Evolutionary conservation across 805 yeast genomes (phyloP).

Genomic region (Candida nitratophila): DNA sequence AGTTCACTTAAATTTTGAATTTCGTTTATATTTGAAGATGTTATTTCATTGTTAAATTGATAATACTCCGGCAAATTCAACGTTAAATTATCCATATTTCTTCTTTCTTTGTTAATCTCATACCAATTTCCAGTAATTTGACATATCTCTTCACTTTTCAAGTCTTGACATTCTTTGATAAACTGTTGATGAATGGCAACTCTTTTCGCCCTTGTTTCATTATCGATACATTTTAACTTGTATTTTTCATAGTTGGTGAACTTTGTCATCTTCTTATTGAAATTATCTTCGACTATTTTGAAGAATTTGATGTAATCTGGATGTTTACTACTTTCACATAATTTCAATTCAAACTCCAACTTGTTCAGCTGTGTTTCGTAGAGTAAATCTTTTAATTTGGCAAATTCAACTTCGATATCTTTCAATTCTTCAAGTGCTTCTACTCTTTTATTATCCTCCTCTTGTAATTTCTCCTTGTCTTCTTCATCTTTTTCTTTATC

Average conservation of each 20-base stretch:
- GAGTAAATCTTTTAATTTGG: slow-evolving; percentile 72
- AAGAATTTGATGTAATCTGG: slow-evolving; percentile 78
- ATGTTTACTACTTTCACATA: slow-evolving; percentile 85
- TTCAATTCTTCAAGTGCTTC: slow-evolving; percentile 69
- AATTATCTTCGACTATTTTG: slow-evolving; percentile 62
- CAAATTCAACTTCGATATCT: slow-evolving; percentile 80
- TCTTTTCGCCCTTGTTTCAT: slow-evolving; percentile 73
- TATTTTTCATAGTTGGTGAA: slow-evolving; percentile 42
- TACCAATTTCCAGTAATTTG: slow-evolving; percentile 86
- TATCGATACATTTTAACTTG: slow-evolving; percentile 67
- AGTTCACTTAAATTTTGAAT: slow-evolving; percentile 31
- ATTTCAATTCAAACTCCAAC: slow-evolving; percentile 73
- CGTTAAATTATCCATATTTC: slow-evolving; percentile 65
- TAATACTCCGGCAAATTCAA: slow-evolving; percentile 42
- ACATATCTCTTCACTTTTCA: slow-evolving; percentile 55
- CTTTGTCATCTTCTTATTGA: slow-evolving; percentile 54
- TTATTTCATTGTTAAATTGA: slow-evolving; percentile 23
- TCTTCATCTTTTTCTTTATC: slow-evolving; percentile 18
- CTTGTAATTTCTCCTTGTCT: slow-evolving; percentile 17
- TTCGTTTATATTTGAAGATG: slow-evolving; percentile 15
- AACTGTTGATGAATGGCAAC: slow-evolving; percentile 81
- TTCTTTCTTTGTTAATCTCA: slow-evolving; percentile 80
- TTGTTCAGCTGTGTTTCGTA: slow-evolving; percentile 77
- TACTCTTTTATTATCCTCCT: slow-evolving; percentile 38
- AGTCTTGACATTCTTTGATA: slow-evolving; percentile 58